Base-by-base conservation (phyloP, 306 rosid species). In the Glycine latifolia region DNA sequence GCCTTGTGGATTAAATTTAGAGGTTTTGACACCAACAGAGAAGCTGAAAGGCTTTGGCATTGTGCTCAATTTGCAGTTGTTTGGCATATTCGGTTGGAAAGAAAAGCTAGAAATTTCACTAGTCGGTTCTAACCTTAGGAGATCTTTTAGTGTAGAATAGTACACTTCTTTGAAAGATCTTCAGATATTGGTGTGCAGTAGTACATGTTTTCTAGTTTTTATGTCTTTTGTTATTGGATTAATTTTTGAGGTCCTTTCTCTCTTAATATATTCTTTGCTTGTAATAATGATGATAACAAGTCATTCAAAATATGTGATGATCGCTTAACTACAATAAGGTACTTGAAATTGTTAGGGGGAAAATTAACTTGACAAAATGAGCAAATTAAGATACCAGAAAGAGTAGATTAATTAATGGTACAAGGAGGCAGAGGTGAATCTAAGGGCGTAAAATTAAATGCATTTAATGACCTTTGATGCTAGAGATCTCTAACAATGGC, bases 301-400 rank as follows among this genome's bases (percentile, higher is more conserved):
- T 41, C 44, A 41, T 4, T 43, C 47, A 43, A 43, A 43, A 43
- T 43, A 43, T 43, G 9, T 6, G 47, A 43, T 7, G 2, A 43
- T 43, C 9, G 9, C 47, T 43, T 1, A 43, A 43, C 47, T 43
- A 43, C 47, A 43, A 43, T 41, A 43, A 43, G 47, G 47, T 43
- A 43, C 47, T 43, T 43, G 47, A 43, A 41, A 61, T 61, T 10
- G 12, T 20, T 20, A 26, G 33, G 49, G 47, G n/a, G 48, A 50
- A 31, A 43, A 13, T 46, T 56, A 56, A 66, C 67, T 47, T 46
- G 71, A 60, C 65, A 0, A 35, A 59, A 54, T 61, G 66, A 13
- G 35, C 16, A 65, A 81, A 69, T 43, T 59, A 69, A 82, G 70
- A 54, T 46, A 69, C 79, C 46, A 59, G 79, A 70, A 77, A 68